Percentiles rank a stretch among this genome's conserved stretches.
phyloP scores from a whole-genome alignment of 495 filamentous ascomycete genomes.

The Aspergillus taichungensis region DNA sequence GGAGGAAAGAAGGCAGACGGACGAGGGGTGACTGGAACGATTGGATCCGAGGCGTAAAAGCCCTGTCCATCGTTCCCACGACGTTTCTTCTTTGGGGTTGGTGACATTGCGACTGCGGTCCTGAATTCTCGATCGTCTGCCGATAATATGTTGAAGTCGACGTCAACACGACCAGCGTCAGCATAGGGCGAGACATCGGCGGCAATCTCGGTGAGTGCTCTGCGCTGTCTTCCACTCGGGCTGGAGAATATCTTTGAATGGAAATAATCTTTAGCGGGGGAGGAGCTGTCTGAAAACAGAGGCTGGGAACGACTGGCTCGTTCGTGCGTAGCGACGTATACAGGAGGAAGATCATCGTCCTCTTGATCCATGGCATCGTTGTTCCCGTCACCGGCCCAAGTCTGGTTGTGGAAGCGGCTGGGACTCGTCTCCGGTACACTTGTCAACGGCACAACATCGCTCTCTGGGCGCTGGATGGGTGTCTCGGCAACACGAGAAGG shows the following conservation, averaged over 20 bases:
- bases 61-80: conserved; percentile 28
- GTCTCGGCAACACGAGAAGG: conserved; percentile 35
- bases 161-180: conserved; percentile 23
- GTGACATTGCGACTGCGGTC: conserved; percentile 26
- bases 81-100: conserved; percentile 30
- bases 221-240: conserved; percentile 34
- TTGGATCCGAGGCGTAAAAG: conserved; percentile 25
- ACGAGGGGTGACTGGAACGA: conserved; percentile 25
- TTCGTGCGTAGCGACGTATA: conserved; percentile 14
- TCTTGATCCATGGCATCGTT: conserved; percentile 25
- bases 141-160: conserved; percentile 34
- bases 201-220: conserved; percentile 39
- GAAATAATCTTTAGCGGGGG: conserved; percentile 20
- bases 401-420: conserved; percentile 15
- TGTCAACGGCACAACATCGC: conserved; percentile 23
- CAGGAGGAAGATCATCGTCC: conserved; percentile 36
- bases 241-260: conserved; percentile 31
- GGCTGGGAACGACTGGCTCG: conserved; percentile 18
- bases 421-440: conserved; percentile 39
- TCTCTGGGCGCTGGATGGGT: conserved; percentile 23
- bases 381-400: conserved; percentile 20
- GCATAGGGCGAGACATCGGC: conserved; percentile 34
- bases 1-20: conserved; percentile 4
- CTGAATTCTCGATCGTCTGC: conserved; percentile 38
- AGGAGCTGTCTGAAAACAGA: conserved; percentile 17